Conservation (phyloP, 208 protist genomes). For the Crithidia thermophila region DNA sequence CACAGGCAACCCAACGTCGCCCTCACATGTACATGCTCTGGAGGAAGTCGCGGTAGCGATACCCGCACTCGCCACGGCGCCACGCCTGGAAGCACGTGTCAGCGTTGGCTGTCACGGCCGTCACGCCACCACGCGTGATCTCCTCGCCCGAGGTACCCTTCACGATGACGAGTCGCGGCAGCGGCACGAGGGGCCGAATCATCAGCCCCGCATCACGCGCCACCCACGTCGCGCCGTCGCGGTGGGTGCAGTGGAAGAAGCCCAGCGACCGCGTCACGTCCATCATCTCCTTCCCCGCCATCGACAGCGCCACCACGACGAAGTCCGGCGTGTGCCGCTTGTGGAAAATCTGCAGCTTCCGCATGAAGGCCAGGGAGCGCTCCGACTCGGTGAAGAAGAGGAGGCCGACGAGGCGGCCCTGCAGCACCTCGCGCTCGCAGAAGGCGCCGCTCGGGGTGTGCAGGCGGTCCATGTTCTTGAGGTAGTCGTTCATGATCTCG, state of each 20-base stretch:
- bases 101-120: slow-evolving; percentile 60
- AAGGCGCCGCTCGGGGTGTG: slow-evolving; percentile 55
- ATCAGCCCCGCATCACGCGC: slow-evolving; percentile 63
- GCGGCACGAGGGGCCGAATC: slow-evolving; percentile 42
- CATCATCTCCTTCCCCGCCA: slow-evolving; percentile 70
- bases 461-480: slow-evolving; percentile 64
- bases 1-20: neutral
- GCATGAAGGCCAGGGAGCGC: slow-evolving; percentile 73
- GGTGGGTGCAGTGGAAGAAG: slow-evolving; percentile 83
- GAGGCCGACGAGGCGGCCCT: slow-evolving; percentile 73
- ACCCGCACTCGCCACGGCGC: slow-evolving; percentile 43
- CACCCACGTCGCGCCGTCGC: slow-evolving; percentile 78
- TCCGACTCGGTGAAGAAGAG: slow-evolving; percentile 86
- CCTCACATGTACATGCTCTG: slow-evolving; percentile 21
- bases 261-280: slow-evolving; percentile 66
- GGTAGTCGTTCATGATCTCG: slow-evolving; percentile 61
- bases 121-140: slow-evolving; percentile 68
- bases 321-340: slow-evolving; percentile 66
- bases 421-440: slow-evolving; percentile 51
- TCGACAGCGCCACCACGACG: slow-evolving; percentile 70
- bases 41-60: slow-evolving; percentile 18
- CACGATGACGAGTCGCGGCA: slow-evolving; percentile 73
- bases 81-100: slow-evolving; percentile 75
- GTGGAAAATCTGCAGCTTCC: slow-evolving; percentile 47
- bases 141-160: slow-evolving; percentile 65